Conservation (phyloP, 108 stramenopile species). For the Epithemia pelagica region DNA sequence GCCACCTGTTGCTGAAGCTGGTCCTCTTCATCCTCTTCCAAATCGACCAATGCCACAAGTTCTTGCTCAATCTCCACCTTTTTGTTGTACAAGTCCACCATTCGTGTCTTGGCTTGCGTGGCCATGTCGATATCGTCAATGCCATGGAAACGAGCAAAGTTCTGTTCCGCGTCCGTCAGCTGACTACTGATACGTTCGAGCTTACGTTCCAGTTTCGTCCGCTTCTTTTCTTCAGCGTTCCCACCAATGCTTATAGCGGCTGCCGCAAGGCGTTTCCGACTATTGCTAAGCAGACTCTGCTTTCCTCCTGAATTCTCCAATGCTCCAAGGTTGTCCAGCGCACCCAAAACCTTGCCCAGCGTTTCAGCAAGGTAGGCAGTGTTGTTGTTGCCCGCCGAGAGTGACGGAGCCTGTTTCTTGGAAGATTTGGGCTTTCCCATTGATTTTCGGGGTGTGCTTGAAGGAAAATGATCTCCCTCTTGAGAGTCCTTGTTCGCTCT, state of each 20-base stretch:
- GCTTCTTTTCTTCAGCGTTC: background rate
- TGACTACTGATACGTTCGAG: background rate
- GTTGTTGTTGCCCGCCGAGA: background rate
- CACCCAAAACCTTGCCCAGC: background rate
- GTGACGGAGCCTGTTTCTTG: background rate
- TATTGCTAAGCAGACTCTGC: background rate
- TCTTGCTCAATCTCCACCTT: background rate
- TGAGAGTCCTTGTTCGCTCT: background rate
- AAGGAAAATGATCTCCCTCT: background rate
- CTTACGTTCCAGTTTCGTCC: background rate
- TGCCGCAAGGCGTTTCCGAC: background rate
- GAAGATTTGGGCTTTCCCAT: background rate
- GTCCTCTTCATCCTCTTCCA: background rate
- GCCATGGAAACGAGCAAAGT: background rate
- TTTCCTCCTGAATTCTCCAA: background rate
- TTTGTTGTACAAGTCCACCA: conserved; percentile 1
- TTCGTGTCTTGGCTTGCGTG: background rate
- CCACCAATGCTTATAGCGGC: no score
- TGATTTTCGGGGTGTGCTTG: background rate
- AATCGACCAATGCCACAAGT: background rate
- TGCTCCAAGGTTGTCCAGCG: background rate
- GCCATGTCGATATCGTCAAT: background rate
- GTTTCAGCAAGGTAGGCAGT: background rate
- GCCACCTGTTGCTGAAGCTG: background rate
- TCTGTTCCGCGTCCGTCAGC: background rate